Conservation (phyloP, 2,329 filamentous ascomycete genomes). For the Blastomyces parvus region DNA sequence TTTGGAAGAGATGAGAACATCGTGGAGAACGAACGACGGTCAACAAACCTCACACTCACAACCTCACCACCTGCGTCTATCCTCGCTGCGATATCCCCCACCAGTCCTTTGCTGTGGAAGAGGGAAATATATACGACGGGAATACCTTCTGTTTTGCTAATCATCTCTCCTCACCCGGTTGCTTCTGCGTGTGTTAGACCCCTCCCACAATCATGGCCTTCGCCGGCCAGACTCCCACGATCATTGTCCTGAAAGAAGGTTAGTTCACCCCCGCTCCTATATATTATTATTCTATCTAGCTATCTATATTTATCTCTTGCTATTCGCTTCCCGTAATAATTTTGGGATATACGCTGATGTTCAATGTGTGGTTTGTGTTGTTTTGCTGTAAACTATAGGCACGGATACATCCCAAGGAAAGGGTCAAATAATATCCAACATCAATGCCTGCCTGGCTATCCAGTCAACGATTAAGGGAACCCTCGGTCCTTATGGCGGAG, state of each 20-base stretch:
- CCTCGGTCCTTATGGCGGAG: conserved; percentile 90
- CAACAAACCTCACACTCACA: neutral
- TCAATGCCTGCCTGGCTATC: conserved; percentile 94
- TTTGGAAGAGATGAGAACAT: conserved; percentile 29
- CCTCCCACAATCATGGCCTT: conserved; percentile 64
- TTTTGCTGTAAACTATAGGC: conserved; percentile 45
- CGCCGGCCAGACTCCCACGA: conserved; percentile 93
- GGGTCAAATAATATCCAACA: conserved; percentile 93
- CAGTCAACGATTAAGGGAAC: conserved; percentile 94
- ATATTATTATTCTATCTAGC: neutral
- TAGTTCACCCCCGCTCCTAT: conserved; percentile 35
- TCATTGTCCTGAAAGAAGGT: conserved; percentile 97
- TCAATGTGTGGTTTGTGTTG: conserved; percentile 14
- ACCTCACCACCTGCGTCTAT: neutral
- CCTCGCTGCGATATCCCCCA: neutral
- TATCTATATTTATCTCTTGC: neutral
- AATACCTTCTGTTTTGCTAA: neutral
- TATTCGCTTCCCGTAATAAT: neutral
- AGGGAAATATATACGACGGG: neutral
- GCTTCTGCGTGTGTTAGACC: conserved; percentile 5
- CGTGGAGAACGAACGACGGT: neutral
- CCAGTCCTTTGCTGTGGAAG: neutral
- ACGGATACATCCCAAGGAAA: conserved; percentile 97
- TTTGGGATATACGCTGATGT: neutral
- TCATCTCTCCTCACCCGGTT: neutral